Evolutionary conservation across 768 basidiomycete genomes (phyloP).

Genomic region (Botryobasidium botryosum): DNA sequence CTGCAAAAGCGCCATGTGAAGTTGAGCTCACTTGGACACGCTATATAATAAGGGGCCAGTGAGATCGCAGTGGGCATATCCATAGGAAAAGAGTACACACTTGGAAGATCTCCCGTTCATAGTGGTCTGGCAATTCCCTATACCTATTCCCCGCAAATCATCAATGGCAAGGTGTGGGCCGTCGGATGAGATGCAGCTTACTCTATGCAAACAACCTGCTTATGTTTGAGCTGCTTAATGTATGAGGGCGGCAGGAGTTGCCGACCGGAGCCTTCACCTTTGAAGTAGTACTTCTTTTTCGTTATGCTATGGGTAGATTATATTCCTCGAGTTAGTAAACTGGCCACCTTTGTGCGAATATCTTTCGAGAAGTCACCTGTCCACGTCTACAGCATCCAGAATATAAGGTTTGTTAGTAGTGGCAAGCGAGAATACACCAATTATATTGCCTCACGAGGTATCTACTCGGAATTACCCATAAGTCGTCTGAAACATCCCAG

Average conservation of each 20-base stretch:
- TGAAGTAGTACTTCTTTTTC: slow-evolving; percentile 39
- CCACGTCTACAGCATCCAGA: slow-evolving; percentile 25
- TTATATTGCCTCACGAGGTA: not conserved
- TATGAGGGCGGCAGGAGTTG: slow-evolving; percentile 38
- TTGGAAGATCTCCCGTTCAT: slow-evolving; percentile 58
- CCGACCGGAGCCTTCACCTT: slow-evolving; percentile 19
- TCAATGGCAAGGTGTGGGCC: not conserved
- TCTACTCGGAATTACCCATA: slow-evolving; percentile 7
- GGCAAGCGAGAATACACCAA: no score
- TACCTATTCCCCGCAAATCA: no score
- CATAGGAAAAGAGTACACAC: no score
- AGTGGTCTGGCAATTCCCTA: slow-evolving; percentile 33
- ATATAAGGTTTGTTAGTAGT: no score
- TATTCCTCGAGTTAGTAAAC: slow-evolving; percentile 18
- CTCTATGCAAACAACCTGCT: slow-evolving; percentile 70
- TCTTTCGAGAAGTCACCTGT: slow-evolving; percentile 27
- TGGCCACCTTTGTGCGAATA: not conserved
- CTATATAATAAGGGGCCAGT: no score
- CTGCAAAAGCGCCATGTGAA: no score
- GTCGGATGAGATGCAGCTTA: not conserved
- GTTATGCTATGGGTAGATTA: slow-evolving; percentile 19
- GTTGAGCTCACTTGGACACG: no score
- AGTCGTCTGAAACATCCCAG: not conserved
- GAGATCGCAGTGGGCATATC: no score
- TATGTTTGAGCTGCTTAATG: slow-evolving; percentile 43